These are phyloP conservation scores for Heimioporus sp. DNA, from an alignment of 768 basidiomycete genomes.

Conservation along the genomic window DNA sequence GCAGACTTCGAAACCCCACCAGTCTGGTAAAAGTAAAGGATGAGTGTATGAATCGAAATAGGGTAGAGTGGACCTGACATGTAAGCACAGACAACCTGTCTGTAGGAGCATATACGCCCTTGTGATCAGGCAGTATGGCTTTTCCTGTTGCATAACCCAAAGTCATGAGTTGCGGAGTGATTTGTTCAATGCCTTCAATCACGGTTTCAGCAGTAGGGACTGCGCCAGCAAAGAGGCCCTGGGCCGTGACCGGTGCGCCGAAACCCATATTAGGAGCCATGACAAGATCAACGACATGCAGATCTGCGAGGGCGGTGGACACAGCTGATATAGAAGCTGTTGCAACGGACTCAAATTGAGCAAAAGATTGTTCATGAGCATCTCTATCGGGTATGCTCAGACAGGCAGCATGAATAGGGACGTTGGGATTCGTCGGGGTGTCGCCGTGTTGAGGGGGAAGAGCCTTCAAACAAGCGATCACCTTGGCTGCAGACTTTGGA, in stretches of 20 bases:
- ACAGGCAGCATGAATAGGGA: slow-evolving; percentile 79
- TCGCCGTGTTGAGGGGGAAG: slow-evolving; percentile 41
- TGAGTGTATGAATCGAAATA: slow-evolving; percentile 4
- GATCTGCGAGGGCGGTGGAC: slow-evolving; percentile 49
- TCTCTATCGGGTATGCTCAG: slow-evolving; percentile 63
- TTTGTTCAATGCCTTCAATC: slow-evolving; percentile 60
- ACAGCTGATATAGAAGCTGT: slow-evolving; percentile 51
- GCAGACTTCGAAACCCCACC: slow-evolving; percentile 86
- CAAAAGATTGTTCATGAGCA: slow-evolving; percentile 58
- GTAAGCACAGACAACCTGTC: slow-evolving; percentile 79
- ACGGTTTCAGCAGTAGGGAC: slow-evolving; percentile 75
- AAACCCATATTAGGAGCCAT: slow-evolving; percentile 63
- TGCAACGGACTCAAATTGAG: slow-evolving; percentile 46
- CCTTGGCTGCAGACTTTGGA: slow-evolving; percentile 64
- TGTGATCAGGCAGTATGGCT: slow-evolving; percentile 63
- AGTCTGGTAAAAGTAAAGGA: slow-evolving; percentile 47
- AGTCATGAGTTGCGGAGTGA: slow-evolving; percentile 77
- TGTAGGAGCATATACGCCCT: slow-evolving; percentile 65
- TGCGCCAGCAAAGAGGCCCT: slow-evolving; percentile 70
- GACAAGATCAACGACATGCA: slow-evolving; percentile 63
- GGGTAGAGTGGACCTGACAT: slow-evolving; percentile 47
- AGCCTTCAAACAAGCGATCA: slow-evolving; percentile 67
- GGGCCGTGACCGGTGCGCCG: slow-evolving; percentile 67
- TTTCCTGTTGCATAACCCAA: slow-evolving; percentile 75
- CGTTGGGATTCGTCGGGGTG: slow-evolving; percentile 14